Conservation (phyloP, 139 green algal genomes). For the Trebouxia sp. region DNA sequence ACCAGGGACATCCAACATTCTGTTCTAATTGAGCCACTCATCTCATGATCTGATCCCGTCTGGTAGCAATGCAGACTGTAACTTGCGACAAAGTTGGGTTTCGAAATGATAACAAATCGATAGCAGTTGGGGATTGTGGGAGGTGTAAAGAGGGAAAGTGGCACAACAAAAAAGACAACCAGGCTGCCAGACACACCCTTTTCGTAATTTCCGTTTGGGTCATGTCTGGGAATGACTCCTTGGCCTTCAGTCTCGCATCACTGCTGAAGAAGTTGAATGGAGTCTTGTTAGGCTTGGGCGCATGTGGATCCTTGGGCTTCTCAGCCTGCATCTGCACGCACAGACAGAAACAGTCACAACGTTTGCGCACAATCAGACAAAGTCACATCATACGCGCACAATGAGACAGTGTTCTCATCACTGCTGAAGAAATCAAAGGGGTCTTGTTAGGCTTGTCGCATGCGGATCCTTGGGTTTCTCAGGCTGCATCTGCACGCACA, state of each 20-base stretch:
- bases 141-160: no score
- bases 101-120: no score
- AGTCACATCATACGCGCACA: background rate
- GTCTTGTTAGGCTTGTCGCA: no score
- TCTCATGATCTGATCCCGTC: no score
- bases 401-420: no score
- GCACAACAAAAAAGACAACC: no score
- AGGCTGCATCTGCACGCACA: background rate
- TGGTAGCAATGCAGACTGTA: no score
- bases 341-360: background rate
- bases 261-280: slow-evolving; percentile 45
- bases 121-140: no score
- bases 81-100: no score
- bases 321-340: background rate
- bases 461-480: background rate
- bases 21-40: no score
- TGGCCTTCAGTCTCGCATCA: slow-evolving; percentile 29
- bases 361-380: background rate
- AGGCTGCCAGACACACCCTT: background rate
- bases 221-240: slow-evolving; percentile 5
- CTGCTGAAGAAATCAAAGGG: no score
- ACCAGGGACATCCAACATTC: no score
- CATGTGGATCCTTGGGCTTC: slow-evolving; percentile 19
- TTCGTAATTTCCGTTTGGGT: slow-evolving; percentile 36
- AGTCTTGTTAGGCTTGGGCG: slow-evolving; percentile 41